Evolutionary conservation across 805 yeast genomes (phyloP), one percentile per base, ranked within the genome.

Genomic region (Ogataea neopini): DNA sequence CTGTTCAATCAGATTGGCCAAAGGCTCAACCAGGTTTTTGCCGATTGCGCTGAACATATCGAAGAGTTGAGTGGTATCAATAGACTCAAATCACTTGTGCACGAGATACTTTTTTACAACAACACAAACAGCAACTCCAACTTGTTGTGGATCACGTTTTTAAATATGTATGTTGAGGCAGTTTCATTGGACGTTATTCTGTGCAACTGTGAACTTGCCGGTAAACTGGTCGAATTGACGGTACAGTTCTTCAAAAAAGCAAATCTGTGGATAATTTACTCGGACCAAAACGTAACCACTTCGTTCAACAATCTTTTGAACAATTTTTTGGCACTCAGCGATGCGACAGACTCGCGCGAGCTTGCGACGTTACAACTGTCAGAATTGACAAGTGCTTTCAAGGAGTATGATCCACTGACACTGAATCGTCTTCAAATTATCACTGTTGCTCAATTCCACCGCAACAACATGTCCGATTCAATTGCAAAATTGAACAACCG

Each of bases 101-200:
- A 51, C 36, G 35, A 45, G 26, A 35, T 43, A 10, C 43, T 51
- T 10, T 29, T 33, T 13, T 29, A 19, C 29, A 38, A 45, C 29
- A 32, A 28, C 2, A 19, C 22, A 3, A 38, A 42, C 22, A 34
- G 43, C 35, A 28, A 15, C 26, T 53, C 51, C 11, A 47, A 34
- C 33, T 30, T 41, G 6, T 43, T 50, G 11, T 52, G 56, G 55
- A 39, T 49, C 19, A 28, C 29, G 8, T 52, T 52, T 37, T 26
- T 52, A 9, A 49, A 49, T 26, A 15, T 22, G 7, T 54, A 52
- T 25, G 22, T 49, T n/a, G 43, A 37, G 1, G n/a, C 25, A 10
- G 36, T 35, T 10, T 32, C 46, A 9, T 5, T 43, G 2, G 15
- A 25, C 5, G 17, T 25, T 10, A 37, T 52, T 8, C 10, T 40